Base-by-base conservation (phyloP, 1,284 basidiomycete genomes). In the Peniophora sp. region DNA sequence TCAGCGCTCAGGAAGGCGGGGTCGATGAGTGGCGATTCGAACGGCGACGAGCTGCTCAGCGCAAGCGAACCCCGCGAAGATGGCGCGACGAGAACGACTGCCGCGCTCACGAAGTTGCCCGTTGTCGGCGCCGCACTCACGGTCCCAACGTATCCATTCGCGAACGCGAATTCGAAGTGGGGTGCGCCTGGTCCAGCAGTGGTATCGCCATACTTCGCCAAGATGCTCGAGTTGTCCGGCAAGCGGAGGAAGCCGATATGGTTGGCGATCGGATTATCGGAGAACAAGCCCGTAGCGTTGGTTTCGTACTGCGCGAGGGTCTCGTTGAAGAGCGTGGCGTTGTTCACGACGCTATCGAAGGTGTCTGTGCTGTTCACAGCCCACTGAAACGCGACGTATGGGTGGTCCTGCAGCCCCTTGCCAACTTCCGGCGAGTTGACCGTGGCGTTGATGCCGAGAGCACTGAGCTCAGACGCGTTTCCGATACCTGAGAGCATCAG, bases 401-500 rank as follows among this genome's bases (percentile, higher is more conserved):
- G 48, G 44, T 72, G 70, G 50, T 69, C 69, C 17, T 32, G 27
- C n/a, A 77, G 57, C 54, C 75, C 75, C 55, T 70, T 64, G 18
- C 75, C 74, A 23, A 74, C 72, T 48, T 63, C 60, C 3, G 66
- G 66, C 52, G 55, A 56, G 49, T 65, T 51, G 8, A 67, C 52
- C 5, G 68, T 53, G 3, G 64, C 48, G 1, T 52, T 55, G 48
- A 66, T 61, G 18, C 63, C 63, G n/a, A 60, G 55, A 14, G 54
- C 52, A 39, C 32, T 35, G n/a, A 70, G 58, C 3, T 68, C 57
- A 12, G 44, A 49, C 47, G 54, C 49, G 51, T 56, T 53, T 14
- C 75, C 75, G 52, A 77, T 72, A 27, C 75, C 75, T 15, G 73
- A 75, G 36, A 71, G 64, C 46, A 71, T 59, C 12, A 78, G 66